Conservation (phyloP, 257 asterid species). For the Plantago major region DNA sequence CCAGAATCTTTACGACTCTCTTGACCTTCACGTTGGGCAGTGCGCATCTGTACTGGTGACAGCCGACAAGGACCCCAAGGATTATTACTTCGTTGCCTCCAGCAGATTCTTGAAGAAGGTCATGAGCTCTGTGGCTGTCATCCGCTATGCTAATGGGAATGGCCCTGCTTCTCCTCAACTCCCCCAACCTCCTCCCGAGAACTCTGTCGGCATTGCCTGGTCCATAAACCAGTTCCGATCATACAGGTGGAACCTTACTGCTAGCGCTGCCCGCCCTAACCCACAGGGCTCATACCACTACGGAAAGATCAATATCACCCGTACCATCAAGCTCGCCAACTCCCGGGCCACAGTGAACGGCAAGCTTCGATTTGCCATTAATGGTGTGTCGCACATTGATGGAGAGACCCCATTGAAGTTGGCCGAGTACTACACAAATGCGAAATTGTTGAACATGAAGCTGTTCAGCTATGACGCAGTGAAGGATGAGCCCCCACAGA, state of each 20-base stretch:
- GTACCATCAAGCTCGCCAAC: slow-evolving; percentile 45
- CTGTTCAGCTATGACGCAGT: slow-evolving; percentile 33
- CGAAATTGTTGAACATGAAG: slow-evolving; percentile 23
- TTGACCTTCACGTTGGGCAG: slow-evolving; percentile 54
- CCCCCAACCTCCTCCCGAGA: slow-evolving; percentile 46
- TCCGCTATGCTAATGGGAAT: slow-evolving; percentile 31
- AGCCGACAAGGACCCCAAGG: slow-evolving; percentile 38
- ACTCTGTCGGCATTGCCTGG: slow-evolving; percentile 43
- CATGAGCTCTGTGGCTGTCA: slow-evolving; percentile 30
- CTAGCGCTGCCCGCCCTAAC: slow-evolving; percentile 60
- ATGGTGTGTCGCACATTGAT: slow-evolving; percentile 45
- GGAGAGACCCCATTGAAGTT: slow-evolving; percentile 47
- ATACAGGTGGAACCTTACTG: slow-evolving; percentile 55
- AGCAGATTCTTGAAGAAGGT: slow-evolving; percentile 37
- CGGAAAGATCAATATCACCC: slow-evolving; percentile 55
- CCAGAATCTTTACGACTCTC: slow-evolving; percentile 43
- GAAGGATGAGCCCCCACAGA: slow-evolving; percentile 38
- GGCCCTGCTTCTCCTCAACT: slow-evolving; percentile 35
- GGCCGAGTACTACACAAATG: slow-evolving; percentile 40
- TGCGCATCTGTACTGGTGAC: slow-evolving; percentile 46
- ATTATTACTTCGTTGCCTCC: slow-evolving; percentile 47
- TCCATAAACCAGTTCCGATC: slow-evolving; percentile 53
- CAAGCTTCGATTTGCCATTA: slow-evolving; percentile 45
- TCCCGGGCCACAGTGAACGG: slow-evolving; percentile 25
- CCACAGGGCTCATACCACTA: slow-evolving; percentile 59